Base-by-base conservation (phyloP, 148 eudicot species). In the Camellia lanceoleosa region DNA sequence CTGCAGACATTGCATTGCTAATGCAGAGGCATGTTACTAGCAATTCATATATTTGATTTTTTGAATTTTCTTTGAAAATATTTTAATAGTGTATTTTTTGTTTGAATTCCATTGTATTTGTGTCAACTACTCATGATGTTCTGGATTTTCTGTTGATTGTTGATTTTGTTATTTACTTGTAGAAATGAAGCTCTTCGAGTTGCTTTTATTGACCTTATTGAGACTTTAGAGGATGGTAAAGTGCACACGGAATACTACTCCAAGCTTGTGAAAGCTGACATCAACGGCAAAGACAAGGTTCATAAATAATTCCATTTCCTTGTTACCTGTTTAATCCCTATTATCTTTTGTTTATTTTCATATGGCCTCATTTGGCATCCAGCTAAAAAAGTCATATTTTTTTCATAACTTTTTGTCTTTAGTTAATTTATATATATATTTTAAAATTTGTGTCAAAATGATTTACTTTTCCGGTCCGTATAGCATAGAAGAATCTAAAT, bases 131-230 rank as follows among this genome's bases (percentile, higher is more conserved):
- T 71, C 7, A 55, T 70, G 5, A 16, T 43, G 7, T 4, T 6
- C 66, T 68, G 46, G n/a, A 14, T 52, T 68, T 56, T 56, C 20
- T 73, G 58, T 68, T 75, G 38, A 46, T 20, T 65, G 38, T 30
- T 30, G 38, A 30, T 30, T 30, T 30, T 30, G 38, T 30, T 30
- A 30, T 73, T 51, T 71, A 65, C 47, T 41, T 71, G 55, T 60
- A 96, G 99, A 85, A 91, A 94, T 82, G 98, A 97, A 87, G 99
- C 95, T 78, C 99, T 97, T 82, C 97, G 99, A 79, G 90, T 97
- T 78, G 99, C 98, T 68, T 97, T 81, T 81, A 97, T 97, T 73
- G 99, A 94, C 73, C 84, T 78, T 80, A 93, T 91, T 75, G 99
- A 97, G 87, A 91, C 98, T 79, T 80, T 91, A 83, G 91, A 88